Percentiles rank a stretch among this genome's conserved stretches.
Conservation (phyloP, 2,329 filamentous ascomycete species). For the Fusarium austroafricanum region DNA sequence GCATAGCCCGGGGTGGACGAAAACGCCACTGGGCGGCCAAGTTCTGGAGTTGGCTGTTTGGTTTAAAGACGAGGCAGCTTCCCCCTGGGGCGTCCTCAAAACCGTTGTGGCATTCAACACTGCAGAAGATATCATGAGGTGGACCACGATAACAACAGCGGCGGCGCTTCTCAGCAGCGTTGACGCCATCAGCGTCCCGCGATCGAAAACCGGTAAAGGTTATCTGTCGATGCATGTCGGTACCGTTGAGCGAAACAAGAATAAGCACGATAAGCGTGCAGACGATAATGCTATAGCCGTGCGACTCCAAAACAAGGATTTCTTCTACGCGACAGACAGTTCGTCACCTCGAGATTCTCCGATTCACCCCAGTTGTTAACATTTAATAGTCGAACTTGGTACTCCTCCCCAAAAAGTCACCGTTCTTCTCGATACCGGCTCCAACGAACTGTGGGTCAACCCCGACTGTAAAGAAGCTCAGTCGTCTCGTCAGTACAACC, state of each 20-base stretch:
- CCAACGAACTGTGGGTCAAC: conserved; percentile 67
- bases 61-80: conserved; percentile 20
- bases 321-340: conserved; percentile 56
- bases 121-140: conserved; percentile 40
- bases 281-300: conserved; percentile 46
- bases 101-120: conserved; percentile 4
- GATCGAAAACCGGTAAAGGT: conserved; percentile 50
- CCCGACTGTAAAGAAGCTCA: conserved; percentile 59
- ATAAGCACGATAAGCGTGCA: conserved; percentile 37
- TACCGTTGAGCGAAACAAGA: conserved; percentile 45
- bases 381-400: conserved; percentile 55
- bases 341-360: conserved; percentile 37
- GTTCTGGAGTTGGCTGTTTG: background rate
- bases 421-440: conserved; percentile 64
- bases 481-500: conserved; percentile 47
- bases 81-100: background rate
- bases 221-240: conserved; percentile 54
- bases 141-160: conserved; percentile 36
- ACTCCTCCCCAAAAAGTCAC: conserved; percentile 57
- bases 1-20: conserved; percentile 12
- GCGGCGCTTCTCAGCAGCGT: conserved; percentile 29
- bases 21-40: conserved; percentile 17
- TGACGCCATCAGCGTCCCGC: conserved; percentile 43
- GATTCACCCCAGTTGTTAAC: background rate
- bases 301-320: conserved; percentile 51